Conservation (phyloP, 257 asterid genomes). For the Linderniella brevidens region DNA sequence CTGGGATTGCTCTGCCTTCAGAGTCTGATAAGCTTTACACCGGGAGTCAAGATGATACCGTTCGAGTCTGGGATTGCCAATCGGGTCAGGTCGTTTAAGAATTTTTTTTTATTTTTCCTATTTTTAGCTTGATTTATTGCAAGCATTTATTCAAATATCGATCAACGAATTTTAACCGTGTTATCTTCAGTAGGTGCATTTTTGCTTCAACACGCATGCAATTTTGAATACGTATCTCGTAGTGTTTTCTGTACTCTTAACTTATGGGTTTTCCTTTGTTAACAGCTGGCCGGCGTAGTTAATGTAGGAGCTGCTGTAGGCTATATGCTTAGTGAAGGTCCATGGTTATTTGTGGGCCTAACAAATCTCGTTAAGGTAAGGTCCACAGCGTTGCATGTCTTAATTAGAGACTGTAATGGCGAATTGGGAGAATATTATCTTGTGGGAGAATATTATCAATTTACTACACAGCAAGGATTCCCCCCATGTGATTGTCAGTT, state of each 20-base stretch:
- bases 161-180: no score
- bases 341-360: slow-evolving; percentile 46
- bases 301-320: slow-evolving; percentile 19
- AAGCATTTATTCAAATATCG: no score
- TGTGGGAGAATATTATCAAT: no score
- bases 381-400: no score
- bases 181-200: no score
- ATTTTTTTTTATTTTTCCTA: not conserved
- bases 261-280: not conserved
- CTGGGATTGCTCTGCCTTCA: slow-evolving; percentile 54
- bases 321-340: slow-evolving; percentile 37
- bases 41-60: slow-evolving; percentile 45
- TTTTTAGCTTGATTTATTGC: no score
- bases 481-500: no score
- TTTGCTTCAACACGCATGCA: no score
- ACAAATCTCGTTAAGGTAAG: slow-evolving; percentile 32
- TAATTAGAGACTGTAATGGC: not conserved
- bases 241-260: not conserved
- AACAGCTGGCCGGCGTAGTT: slow-evolving; percentile 19
- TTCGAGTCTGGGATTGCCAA: slow-evolving; percentile 67
- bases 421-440: not conserved
- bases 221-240: no score
- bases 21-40: slow-evolving; percentile 62
- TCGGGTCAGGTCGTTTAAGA: slow-evolving; percentile 40
- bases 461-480: no score